A percentile compares a stretch with the other conserved stretches of the same genome.
These are phyloP conservation scores for Stachybotrys echinatus DNA, from an alignment of 2,329 filamentous ascomycete genomes.

Conservation along the genomic window DNA sequence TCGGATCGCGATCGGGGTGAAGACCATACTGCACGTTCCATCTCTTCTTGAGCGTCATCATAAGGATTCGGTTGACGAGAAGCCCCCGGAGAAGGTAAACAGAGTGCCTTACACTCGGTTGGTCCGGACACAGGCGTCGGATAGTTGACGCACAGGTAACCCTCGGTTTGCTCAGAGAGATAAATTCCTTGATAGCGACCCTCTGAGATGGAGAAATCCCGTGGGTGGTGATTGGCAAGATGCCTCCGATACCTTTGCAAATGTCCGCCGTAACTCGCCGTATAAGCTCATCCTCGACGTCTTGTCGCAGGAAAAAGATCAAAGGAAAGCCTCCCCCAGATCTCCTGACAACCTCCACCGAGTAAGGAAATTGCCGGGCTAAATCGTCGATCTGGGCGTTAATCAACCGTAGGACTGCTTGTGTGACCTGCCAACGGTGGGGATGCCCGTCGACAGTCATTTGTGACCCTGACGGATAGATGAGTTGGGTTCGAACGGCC, in stretches of 20 bases:
- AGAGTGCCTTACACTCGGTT: slow-evolving; percentile 12
- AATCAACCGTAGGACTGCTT: slow-evolving; percentile 37
- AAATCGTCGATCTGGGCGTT: slow-evolving; percentile 30
- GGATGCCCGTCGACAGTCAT: slow-evolving; percentile 48
- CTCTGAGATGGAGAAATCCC: slow-evolving; percentile 11
- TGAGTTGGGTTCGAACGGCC: slow-evolving; percentile 49
- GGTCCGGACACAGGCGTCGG: slow-evolving; percentile 13
- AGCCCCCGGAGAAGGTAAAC: slow-evolving; percentile 59
- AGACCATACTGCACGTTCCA: slow-evolving; percentile 65
- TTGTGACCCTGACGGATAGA: slow-evolving; percentile 51
- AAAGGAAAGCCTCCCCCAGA: slow-evolving; percentile 31
- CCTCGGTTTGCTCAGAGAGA: slow-evolving; percentile 9
- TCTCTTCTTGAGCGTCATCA: slow-evolving; percentile 55
- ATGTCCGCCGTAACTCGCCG: slow-evolving; percentile 13
- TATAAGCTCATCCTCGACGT: slow-evolving; percentile 39
- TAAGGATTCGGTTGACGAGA: slow-evolving; percentile 53
- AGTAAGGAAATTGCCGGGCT: slow-evolving; percentile 24
- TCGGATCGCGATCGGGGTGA: slow-evolving; percentile 47
- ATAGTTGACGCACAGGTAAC: slow-evolving; percentile 6
- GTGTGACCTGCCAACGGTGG: slow-evolving; percentile 41
- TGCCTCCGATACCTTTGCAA: slow-evolving; percentile 13
- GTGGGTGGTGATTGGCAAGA: slow-evolving; percentile 13
- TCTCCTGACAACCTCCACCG: slow-evolving; percentile 29
- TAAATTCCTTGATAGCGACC: slow-evolving; percentile 18
- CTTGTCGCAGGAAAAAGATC: slow-evolving; percentile 46